A percentile compares a stretch with the other conserved stretches of the same genome.
Evolutionary conservation across 768 basidiomycete species (phyloP).

Genomic region (Boletus rubescentipes): DNA sequence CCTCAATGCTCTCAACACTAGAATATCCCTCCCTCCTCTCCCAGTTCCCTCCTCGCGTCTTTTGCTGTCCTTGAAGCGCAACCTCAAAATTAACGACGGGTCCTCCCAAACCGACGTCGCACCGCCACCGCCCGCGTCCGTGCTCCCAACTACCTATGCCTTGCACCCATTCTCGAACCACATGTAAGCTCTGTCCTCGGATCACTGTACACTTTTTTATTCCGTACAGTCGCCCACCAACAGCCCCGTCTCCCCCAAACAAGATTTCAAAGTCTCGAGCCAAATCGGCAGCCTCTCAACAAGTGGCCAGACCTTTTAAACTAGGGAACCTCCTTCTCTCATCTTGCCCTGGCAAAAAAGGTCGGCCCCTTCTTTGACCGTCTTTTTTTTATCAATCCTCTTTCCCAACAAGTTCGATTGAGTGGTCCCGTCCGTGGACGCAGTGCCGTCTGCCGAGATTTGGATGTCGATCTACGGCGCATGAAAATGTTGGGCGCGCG

Average conservation of each 20-base stretch:
- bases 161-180: constrained; percentile 17
- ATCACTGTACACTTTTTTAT: not conserved
- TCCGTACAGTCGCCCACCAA: constrained; percentile 15
- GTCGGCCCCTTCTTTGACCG: constrained; percentile 33
- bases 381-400: not conserved
- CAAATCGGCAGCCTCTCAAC: constrained; percentile 9
- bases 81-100: constrained; percentile 6
- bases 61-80: constrained; percentile 24
- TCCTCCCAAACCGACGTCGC: not conserved
- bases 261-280: constrained; percentile 13
- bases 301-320: constrained; percentile 26
- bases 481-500: constrained; percentile 73
- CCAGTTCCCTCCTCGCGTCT: constrained; percentile 20
- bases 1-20: constrained; percentile 22
- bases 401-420: constrained; percentile 53
- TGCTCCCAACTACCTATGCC: constrained; percentile 11
- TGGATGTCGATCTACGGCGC: constrained; percentile 71
- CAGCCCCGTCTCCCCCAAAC: constrained; percentile 16
- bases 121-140: constrained; percentile 6
- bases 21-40: constrained; percentile 16
- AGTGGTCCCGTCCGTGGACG: constrained; percentile 77
- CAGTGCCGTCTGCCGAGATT: constrained; percentile 77
- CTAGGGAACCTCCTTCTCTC: constrained; percentile 89
- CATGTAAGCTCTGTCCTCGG: constrained; percentile 10
- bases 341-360: constrained; percentile 95